Base-by-base conservation (phyloP, 345 rosid species). In the Camelina hispida region DNA sequence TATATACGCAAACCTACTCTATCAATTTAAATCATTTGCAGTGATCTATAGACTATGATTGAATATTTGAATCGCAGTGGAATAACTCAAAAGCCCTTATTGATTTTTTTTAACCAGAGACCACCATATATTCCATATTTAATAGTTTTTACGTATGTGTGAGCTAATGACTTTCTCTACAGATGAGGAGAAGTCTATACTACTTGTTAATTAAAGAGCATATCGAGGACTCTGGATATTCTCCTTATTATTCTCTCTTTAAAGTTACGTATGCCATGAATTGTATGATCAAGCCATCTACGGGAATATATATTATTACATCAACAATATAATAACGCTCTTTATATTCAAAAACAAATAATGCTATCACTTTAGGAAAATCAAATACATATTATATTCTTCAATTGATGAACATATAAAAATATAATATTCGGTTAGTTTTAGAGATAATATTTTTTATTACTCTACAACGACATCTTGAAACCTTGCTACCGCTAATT, bases 401-500 rank as follows among this genome's bases (percentile, higher is more conserved):
- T n/a, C n/a, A n/a, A n/a, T n/a, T n/a, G n/a, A n/a, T n/a, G n/a
- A n/a, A n/a, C n/a, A n/a, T n/a, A n/a, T n/a, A n/a, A n/a, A n/a
- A n/a, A n/a, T n/a, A n/a, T n/a, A n/a, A n/a, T n/a, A n/a, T 6
- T 37, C n/a, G 53, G n/a, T 32, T 65, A 11, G 51, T 62, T 52
- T 32, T 52, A 46, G 60, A 25, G 85, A 84, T 82, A 83, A 78
- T 50, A 23, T 73, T 61, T 28, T 76, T 69, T 72, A 69, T 68
- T 66, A 15, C 16, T 55, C 15, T 62, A 68, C 61, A 68, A 48
- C 63, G 79, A 75, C 69, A 42, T 44, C 56, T 14, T 32, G 50
- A 68, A 75, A 75, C 55, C 47, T 75, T 59, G 35, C 62, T 16
- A 63, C 79, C 73, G 62, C 23, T 50, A 50, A 28, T 47, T 8